Conservation (phyloP, 108 stramenopile species). For the Skeletonema menzelii region DNA sequence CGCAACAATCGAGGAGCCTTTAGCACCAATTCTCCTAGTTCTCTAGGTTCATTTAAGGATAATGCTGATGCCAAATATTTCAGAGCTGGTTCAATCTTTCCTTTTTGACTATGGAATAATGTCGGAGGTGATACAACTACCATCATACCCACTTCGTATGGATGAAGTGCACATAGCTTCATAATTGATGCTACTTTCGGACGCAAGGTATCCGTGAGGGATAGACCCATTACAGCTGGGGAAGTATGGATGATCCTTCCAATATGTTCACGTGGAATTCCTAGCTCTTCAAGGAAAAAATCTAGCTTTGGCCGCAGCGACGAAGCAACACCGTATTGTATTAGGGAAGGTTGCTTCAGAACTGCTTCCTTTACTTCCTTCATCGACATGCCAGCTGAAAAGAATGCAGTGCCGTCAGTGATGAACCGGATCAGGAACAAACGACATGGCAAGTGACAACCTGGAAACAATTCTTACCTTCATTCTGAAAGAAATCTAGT, state of each 20-base stretch:
- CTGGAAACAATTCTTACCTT: slow-evolving; percentile 36
- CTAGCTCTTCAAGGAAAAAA: slow-evolving; percentile 43
- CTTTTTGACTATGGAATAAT: slow-evolving; percentile 38
- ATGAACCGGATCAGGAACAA: background rate
- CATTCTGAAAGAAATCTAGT: slow-evolving; percentile 42
- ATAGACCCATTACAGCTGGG: slow-evolving; percentile 51
- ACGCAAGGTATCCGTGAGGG: slow-evolving; percentile 45
- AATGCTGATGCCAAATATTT: slow-evolving; percentile 28
- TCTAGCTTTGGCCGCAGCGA: slow-evolving; percentile 51
- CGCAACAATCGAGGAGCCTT: slow-evolving; percentile 46
- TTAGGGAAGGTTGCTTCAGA: slow-evolving; percentile 48
- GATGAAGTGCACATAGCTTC: slow-evolving; percentile 31
- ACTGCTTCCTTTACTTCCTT: slow-evolving; percentile 31
- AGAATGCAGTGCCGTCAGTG: background rate
- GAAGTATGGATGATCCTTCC: slow-evolving; percentile 30
- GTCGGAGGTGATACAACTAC: slow-evolving; percentile 41
- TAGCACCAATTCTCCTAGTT: slow-evolving; percentile 39
- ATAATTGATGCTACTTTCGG: slow-evolving; percentile 43
- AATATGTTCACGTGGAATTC: slow-evolving; percentile 20
- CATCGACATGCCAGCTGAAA: slow-evolving; percentile 37
- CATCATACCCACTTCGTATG: slow-evolving; percentile 40
- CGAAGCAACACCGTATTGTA: slow-evolving; percentile 48
- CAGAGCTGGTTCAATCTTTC: slow-evolving; percentile 53
- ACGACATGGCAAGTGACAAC: background rate
- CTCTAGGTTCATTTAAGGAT: slow-evolving; percentile 10